Percentiles rank a stretch among this genome's conserved stretches.
These are phyloP conservation scores for Ilex asprella DNA, from an alignment of 257 asterid species.

Conservation along the genomic window DNA sequence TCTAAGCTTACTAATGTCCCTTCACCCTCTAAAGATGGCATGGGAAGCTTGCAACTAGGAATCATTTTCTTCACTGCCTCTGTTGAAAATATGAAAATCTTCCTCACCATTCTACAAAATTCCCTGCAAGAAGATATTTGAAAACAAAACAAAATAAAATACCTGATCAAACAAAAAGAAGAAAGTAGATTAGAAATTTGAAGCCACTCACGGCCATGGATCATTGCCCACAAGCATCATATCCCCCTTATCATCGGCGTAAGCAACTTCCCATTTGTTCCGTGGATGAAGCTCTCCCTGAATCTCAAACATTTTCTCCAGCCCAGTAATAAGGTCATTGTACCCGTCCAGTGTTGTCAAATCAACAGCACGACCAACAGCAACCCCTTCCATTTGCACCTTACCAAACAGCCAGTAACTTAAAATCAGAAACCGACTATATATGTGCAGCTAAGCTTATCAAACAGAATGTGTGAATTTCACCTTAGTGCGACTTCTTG, in stretches of 20 bases:
- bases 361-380: conserved; percentile 82
- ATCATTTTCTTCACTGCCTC: conserved; percentile 82
- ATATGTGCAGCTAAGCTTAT: background rate
- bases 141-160: background rate
- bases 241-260: conserved; percentile 69
- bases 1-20: conserved; percentile 14
- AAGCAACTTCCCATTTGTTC: conserved; percentile 64
- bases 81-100: conserved; percentile 55
- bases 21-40: conserved; percentile 33
- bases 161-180: conserved; percentile 1
- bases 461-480: background rate
- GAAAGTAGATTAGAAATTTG: background rate
- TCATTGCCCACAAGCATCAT: conserved; percentile 87
- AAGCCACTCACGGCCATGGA: conserved; percentile 66
- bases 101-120: conserved; percentile 59
- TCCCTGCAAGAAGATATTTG: conserved; percentile 40
- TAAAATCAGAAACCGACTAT: background rate
- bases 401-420: conserved; percentile 7
- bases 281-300: conserved; percentile 63
- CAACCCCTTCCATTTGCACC: conserved; percentile 86
- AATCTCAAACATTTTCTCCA: conserved; percentile 60
- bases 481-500: conserved; percentile 83
- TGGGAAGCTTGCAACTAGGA: conserved; percentile 41
- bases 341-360: conserved; percentile 50
- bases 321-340: conserved; percentile 46